Evolutionary conservation across 208 protist species (phyloP).

Genomic region (Spongospora subterranea): DNA sequence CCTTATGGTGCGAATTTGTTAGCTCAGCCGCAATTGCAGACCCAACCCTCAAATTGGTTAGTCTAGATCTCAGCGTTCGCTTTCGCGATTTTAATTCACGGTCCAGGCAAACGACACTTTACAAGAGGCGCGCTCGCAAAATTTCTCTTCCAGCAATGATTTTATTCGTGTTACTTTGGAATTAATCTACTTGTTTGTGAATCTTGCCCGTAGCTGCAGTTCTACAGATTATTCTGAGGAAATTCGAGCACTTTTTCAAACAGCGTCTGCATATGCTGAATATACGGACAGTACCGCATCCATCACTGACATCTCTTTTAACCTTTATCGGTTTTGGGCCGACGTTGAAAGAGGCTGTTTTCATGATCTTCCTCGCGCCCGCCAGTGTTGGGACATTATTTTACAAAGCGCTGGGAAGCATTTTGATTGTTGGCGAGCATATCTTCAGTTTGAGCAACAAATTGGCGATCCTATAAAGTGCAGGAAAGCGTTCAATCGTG

Average conservation of each 20-base stretch:
- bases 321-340: constrained; percentile 24
- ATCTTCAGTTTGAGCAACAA: constrained; percentile 6
- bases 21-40: neutral
- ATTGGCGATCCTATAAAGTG: neutral
- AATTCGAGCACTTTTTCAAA: neutral
- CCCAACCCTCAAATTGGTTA: neutral
- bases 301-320: neutral
- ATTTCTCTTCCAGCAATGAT: neutral
- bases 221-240: neutral
- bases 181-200: neutral
- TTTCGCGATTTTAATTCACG: neutral
- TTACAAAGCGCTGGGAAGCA: neutral
- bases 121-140: neutral
- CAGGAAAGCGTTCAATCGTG: neutral
- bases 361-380: neutral
- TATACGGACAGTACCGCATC: neutral
- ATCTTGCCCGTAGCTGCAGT: neutral
- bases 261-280: neutral
- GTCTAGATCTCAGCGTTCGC: neutral
- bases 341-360: neutral
- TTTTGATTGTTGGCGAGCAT: neutral
- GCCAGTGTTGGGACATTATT: neutral
- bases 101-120: neutral
- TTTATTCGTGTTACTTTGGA: neutral
- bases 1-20: neutral